phyloP scores from a whole-genome alignment of 352 stramenopile species.

The Pythium graminicola region DNA sequence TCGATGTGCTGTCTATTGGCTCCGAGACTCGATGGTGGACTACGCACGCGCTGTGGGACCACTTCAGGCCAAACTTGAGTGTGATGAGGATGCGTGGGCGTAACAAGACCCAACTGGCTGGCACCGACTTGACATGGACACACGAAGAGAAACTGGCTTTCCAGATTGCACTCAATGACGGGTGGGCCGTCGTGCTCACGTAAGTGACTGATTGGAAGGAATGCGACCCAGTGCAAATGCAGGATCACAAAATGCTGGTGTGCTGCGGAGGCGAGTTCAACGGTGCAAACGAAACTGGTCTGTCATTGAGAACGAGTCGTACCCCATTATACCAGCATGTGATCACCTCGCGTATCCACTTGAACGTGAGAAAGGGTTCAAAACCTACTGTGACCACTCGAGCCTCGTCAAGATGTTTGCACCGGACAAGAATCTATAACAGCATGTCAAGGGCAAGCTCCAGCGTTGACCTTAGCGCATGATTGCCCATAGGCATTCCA shows the following conservation, averaged over 20 bases:
- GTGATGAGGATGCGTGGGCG: background rate
- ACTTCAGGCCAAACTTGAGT: background rate
- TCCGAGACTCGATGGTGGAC: constrained; percentile 14
- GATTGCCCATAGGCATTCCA: constrained; percentile 16
- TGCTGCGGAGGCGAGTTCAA: constrained; percentile 18
- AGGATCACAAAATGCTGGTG: background rate
- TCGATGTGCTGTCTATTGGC: constrained; percentile 19
- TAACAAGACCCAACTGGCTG: background rate
- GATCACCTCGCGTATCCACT: constrained; percentile 16
- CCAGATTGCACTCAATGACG: background rate
- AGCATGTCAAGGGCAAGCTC: constrained; percentile 22
- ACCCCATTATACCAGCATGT: constrained; percentile 3
- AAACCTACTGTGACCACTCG: constrained; percentile 23
- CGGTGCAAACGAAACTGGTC: constrained; percentile 17
- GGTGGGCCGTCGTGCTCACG: background rate
- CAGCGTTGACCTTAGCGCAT: constrained; percentile 20
- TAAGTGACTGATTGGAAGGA: background rate
- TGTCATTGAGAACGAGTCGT: constrained; percentile 24
- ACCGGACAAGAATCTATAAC: constrained; percentile 22
- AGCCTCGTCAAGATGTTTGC: constrained; percentile 26
- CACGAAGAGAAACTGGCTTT: background rate
- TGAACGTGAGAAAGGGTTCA: constrained; percentile 12
- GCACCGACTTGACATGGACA: background rate
- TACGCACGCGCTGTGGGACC: constrained; percentile 1
- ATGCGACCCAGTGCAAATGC: background rate